Base-by-base conservation (phyloP, 352 stramenopile genomes). In the Phytophthora capsici region DNA sequence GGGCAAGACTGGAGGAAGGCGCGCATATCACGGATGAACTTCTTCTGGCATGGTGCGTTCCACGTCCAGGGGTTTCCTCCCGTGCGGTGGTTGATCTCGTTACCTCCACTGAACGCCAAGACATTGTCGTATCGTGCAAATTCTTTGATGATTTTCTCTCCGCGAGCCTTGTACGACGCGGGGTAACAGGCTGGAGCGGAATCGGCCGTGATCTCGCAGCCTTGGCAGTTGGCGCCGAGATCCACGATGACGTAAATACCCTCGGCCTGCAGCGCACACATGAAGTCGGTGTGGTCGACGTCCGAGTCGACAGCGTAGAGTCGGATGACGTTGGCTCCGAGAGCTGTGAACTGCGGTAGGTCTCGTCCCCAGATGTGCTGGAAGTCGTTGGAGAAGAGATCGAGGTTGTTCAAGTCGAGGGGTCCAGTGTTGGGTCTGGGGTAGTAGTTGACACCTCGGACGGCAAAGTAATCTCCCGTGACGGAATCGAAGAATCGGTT, bases 31-130 rank as follows among this genome's bases (percentile, higher is more conserved):
- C 80, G 75, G 36, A 97, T 71, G 61, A 95, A 95, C 63, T 94
- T 97, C 61, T 96, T 97, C 54, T 95, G 86, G 65, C 89, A 97
- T 25, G 89, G 78, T 23, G 82, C 84, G 66, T 95, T 94, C 63
- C 64, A 78, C 28, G 81, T 67, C 50, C 75, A 68, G 1, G 57
- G 49, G 14, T 81, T 78, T 16, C 71, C 78, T 22, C 52, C 58
- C 4, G 77, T 80, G 63, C 73, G 75, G 65, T 94, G 77, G 71
- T 93, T 95, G 34, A 94, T 80, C 70, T 96, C 88, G 66, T 96
- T 95, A 38, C 86, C 87, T 10, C 69, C 82, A 20, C 77, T 88
- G 63, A 91, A 91, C n/a, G 65, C 82, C 30, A 97, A 62, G 8
- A 90, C 79, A 58, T 97, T 97, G 69, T 83, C 75, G 63, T 91